Base-by-base conservation (phyloP, 1,284 basidiomycete genomes). In the Ustilago shanxiensis region DNA sequence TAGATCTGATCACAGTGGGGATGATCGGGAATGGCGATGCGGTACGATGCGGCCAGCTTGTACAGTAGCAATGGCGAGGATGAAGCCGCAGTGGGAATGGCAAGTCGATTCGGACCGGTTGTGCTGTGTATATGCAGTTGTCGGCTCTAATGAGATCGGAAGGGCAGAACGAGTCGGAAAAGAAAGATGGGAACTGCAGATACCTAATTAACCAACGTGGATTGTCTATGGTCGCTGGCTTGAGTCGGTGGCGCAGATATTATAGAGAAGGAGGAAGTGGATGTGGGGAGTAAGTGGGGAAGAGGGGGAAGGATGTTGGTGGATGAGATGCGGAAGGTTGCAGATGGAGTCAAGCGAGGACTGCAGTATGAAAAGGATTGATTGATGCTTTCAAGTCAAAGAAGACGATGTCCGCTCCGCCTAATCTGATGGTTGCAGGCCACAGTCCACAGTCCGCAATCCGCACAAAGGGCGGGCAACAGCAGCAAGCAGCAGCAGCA, bases 341-440 rank as follows among this genome's bases (percentile, higher is more conserved):
- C 37, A 44, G 54, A 54, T 5, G 13, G 9, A 3, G 18, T 5
- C 20, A 44, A 44, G 13, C 16, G 20, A 49, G 20, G 41, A 49
- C n/a, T n/a, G n/a, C 31, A 33, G 26, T n/a, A 49, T 26, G 24
- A 28, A 49, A 49, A 24, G 16, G 26, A 49, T 13, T 33, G 31
- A 11, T 6, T 33, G 11, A 33, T 33, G 11, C 6, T 11, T 33
- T 28, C 22, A 49, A 16, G 9, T 49, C 24, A 28, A n/a, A 49
- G 14, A 49, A 49, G 41, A 44, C 16, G 44, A 20, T 45, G 44
- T 45, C 44, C 44, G 51, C 51, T 45, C 44, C 44, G 51, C 51
- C 28, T 33, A 52, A 31, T 45, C 44, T 45, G 44, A 45, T 45
- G 44, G n/a, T 45, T 45, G 44, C 44, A 20, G 10, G n/a, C 22